Evolutionary conservation across 2,329 filamentous ascomycete genomes (phyloP).

Genomic region (Hypoxylon sp.): DNA sequence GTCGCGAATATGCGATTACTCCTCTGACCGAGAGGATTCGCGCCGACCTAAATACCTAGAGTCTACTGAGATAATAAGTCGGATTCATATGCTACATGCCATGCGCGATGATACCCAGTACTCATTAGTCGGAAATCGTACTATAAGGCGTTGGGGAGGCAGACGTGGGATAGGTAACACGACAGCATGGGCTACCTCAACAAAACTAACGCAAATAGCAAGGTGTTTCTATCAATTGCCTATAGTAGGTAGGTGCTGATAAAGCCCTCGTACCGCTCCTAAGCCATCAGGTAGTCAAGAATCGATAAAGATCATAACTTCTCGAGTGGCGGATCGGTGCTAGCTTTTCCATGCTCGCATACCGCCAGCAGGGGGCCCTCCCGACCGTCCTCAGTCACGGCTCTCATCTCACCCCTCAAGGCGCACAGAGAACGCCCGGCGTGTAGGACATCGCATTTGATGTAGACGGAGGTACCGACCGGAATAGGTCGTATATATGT

Average conservation of each 20-base stretch:
- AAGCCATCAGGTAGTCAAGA: too few relatives aligned
- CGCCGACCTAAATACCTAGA: too few relatives aligned
- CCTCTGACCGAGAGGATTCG: too few relatives aligned
- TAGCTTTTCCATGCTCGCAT: constrained; percentile 68
- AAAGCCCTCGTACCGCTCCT: too few relatives aligned
- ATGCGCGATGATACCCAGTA: background rate
- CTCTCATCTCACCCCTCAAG: constrained; percentile 60
- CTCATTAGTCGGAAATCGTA: background rate
- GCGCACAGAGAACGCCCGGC: constrained; percentile 59
- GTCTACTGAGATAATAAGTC: too few relatives aligned
- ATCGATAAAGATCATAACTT: constrained; percentile 34
- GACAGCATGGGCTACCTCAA: background rate
- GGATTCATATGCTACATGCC: too few relatives aligned
- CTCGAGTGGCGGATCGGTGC: constrained; percentile 56
- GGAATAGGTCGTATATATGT: constrained; percentile 75
- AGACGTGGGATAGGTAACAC: background rate
- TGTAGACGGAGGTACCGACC: constrained; percentile 56
- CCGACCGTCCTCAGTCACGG: constrained; percentile 50
- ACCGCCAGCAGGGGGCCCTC: constrained; percentile 59
- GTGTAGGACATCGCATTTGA: constrained; percentile 62
- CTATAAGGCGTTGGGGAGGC: background rate
- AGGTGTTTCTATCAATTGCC: background rate
- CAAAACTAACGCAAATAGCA: background rate
- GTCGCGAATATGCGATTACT: too few relatives aligned
- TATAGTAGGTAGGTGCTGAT: too few relatives aligned